Evolutionary conservation across 1,284 basidiomycete genomes (phyloP).

Genomic region (Marasmius oreades): DNA sequence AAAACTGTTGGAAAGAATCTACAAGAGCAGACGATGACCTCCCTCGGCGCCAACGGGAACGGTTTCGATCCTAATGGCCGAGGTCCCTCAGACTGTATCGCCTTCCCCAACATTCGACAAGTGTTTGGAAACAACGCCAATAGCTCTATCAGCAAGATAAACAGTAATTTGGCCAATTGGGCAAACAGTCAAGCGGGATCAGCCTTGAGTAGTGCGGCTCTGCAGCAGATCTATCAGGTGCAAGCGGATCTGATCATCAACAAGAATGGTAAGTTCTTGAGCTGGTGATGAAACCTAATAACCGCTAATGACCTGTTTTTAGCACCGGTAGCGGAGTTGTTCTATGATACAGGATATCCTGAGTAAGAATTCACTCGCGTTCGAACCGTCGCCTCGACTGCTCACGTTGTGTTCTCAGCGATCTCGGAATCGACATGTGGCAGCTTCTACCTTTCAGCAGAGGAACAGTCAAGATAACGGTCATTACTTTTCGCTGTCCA

Average conservation of each 20-base stretch:
- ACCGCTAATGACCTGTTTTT: background rate
- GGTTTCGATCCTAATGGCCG: conserved; percentile 23
- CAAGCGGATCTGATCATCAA: conserved; percentile 44
- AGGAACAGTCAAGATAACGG: conserved; percentile 45
- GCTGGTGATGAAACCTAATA: background rate
- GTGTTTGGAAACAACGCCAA: conserved; percentile 34
- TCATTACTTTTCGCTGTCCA: conserved; percentile 17
- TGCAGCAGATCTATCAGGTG: conserved; percentile 37
- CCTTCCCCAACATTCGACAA: conserved; percentile 43
- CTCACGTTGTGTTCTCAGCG: conserved; percentile 22
- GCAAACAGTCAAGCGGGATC: conserved; percentile 37
- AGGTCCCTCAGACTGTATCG: conserved; percentile 42
- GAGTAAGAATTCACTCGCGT: conserved; percentile 28
- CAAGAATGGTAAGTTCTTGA: conserved; percentile 31
- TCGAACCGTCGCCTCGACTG: background rate
- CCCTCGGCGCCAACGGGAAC: conserved; percentile 32
- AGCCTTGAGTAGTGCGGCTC: conserved; percentile 34
- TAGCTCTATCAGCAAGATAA: conserved; percentile 31
- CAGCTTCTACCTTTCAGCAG: conserved; percentile 52
- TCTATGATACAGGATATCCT: conserved; percentile 40
- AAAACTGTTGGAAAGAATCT: conserved; percentile 43
- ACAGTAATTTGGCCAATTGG: conserved; percentile 32
- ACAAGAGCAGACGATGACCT: conserved; percentile 42
- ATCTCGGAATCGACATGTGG: conserved; percentile 48
- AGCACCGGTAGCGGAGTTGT: conserved; percentile 47